Evolutionary conservation across 169 alveolate species (phyloP), one percentile per base, ranked within the genome.

Genomic region (Plasmodium yoelii): DNA sequence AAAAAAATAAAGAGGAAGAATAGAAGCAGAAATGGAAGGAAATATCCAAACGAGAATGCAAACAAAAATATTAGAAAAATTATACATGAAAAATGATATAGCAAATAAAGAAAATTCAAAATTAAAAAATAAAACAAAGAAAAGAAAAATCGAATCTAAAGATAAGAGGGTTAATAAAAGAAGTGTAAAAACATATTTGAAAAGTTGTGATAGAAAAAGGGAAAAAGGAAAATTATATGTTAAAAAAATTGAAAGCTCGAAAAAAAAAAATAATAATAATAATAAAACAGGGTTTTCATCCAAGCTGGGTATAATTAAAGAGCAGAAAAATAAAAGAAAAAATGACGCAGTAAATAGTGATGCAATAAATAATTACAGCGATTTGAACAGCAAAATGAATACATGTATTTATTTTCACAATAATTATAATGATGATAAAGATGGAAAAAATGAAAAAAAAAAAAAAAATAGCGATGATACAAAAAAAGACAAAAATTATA

Each of bases 401-500:
- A 34, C 42, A 34, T 34, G 42, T 34, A 34, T 34, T 34, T 34
- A 34, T 34, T 34, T 34, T 34, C 42, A 22, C 34, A 51, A 51
- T 2, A 51, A 51, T 51, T 1, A 3, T 9, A 57, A 19, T 0
- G 0, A 6, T 19, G 34, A 15, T 6, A 56, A 56, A 15, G 15
- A 0, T 56, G 65, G 28, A 57, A 57, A 19, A 5, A 57, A 6
- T 57, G 67, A 22, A 12, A 18, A 19, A 15, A 12, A 22, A 9
- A 19, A 19, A 42, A 70, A 51, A 53, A 46, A 44, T 28, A 51
- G 22, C 8, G 26, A 44, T n/a, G 8, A 22, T 18, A 77, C 26
- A 77, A 49, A 56, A 7, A 64, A 64, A 63, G 49, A 75, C 18
- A 26, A 75, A 75, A 75, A 61, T 22, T n/a, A 61, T 46, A 49